A percentile compares a stretch with the other conserved stretches of the same genome.
phyloP scores from a whole-genome alignment of 31 red algal genomes.

The Asparagopsis taxiformis region DNA sequence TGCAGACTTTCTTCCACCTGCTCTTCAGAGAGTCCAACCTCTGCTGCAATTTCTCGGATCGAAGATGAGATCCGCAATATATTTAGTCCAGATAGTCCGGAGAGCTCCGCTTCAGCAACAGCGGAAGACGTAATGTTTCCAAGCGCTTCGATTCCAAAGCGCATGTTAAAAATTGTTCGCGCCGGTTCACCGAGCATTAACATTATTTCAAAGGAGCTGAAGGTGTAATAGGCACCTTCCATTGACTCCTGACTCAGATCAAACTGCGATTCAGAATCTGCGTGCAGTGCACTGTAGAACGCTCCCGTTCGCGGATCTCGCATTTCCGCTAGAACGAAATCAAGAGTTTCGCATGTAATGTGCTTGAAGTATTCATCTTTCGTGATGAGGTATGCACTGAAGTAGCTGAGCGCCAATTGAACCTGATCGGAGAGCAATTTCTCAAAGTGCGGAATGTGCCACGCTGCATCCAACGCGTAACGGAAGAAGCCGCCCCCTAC shows the following conservation, averaged over 20 bases:
- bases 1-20: constrained; percentile 43
- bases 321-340: constrained; percentile 83
- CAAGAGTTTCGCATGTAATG: constrained; percentile 54
- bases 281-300: constrained; percentile 81
- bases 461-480: constrained; percentile 69
- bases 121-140: constrained; percentile 59
- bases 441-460: constrained; percentile 95
- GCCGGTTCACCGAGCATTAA: constrained; percentile 62
- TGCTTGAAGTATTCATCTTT: constrained; percentile 23
- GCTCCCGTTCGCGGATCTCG: constrained; percentile 41
- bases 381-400: constrained; percentile 70
- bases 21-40: constrained; percentile 13
- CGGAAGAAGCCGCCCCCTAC: constrained; percentile 83
- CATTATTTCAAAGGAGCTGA: constrained; percentile 66
- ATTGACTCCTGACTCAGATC: constrained; percentile 25
- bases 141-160: constrained; percentile 44
- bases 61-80: constrained; percentile 41
- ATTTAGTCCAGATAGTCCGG: constrained; percentile 59
- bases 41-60: constrained; percentile 39
- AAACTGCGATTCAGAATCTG: constrained; percentile 63
- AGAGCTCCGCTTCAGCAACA: constrained; percentile 46
- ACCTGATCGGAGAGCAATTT: constrained; percentile 86
- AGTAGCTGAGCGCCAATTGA: constrained; percentile 49
- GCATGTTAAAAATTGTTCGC: constrained; percentile 47
- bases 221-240: constrained; percentile 83